Conservation (phyloP, 495 filamentous ascomycete genomes). For the Tuber melanosporum region DNA sequence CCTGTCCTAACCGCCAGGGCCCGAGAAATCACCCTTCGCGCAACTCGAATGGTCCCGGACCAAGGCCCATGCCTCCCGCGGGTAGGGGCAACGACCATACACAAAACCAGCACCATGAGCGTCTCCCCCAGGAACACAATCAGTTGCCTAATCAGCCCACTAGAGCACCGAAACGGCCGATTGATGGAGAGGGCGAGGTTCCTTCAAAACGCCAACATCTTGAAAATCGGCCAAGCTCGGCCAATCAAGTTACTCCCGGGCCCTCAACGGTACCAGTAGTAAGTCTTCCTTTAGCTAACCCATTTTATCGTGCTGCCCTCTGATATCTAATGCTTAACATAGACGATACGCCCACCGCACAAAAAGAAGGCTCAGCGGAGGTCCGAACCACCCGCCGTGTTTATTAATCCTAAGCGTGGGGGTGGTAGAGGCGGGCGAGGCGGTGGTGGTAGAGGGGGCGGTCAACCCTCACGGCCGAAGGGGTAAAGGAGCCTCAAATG, state of each 20-base stretch:
- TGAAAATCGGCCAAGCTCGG: constrained; percentile 2
- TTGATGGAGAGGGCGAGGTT: neutral
- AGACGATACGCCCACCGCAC: neutral
- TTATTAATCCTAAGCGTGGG: constrained; percentile 18
- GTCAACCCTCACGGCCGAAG: neutral
- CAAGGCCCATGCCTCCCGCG: neutral
- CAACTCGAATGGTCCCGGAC: constrained; percentile 5
- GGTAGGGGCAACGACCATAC: neutral
- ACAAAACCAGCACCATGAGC: constrained; percentile 1
- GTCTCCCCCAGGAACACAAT: neutral
- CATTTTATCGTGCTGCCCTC: neutral
- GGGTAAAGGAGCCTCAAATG: neutral
- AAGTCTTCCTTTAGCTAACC: neutral
- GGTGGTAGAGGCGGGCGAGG: neutral
- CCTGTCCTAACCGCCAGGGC: constrained; percentile 6
- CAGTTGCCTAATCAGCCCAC: neutral
- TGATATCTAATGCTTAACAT: constrained; percentile 5
- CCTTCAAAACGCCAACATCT: neutral
- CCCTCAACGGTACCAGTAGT: neutral
- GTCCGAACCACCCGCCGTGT: constrained; percentile 11
- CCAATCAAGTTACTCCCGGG: neutral
- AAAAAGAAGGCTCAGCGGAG: constrained; percentile 15
- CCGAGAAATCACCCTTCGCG: neutral
- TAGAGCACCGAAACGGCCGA: neutral
- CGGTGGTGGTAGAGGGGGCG: neutral